Base-by-base conservation (phyloP, 2,329 filamentous ascomycete species). In the Calonectria pseudoreteaudii region DNA sequence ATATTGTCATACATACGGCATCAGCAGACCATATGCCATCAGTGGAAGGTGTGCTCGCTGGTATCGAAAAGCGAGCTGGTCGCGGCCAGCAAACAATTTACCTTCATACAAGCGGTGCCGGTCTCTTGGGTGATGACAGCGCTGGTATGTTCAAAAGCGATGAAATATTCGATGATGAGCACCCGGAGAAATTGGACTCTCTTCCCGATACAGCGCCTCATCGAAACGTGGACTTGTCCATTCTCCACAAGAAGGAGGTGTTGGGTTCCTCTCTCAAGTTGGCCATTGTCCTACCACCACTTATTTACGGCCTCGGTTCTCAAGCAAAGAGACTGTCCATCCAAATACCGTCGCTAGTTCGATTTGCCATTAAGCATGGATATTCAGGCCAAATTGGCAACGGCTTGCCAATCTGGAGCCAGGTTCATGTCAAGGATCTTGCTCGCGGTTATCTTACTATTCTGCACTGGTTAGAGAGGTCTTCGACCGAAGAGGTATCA, bases 1-100 rank as follows among this genome's bases (percentile, higher is more conserved):
- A 66, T 4, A 66, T 66, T 49, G 38, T 65, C 41, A 47, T 65
- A 10, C 60, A 65, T 18, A 65, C 60, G n/a, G 60, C 60, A 34
- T 47, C 60, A 10, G 60, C 38, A 18, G 60, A 65, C 41, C 60
- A 65, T 23, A 3, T 50, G 10, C 44, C 1, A 26, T 66, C 44
- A 23, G 64, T 50, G 4, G 44, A 36, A 66, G 44, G 44, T 36
- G 64, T 52, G 4, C 20, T 66, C 4, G 18, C 64, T n/a, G 64
- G 64, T 2, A 36, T 66, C 26, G 47, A 34, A 31, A 23, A 52
- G 41, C 44, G 64, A n/a, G 26, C 44, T 6, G 18, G 30, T 20
- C 14, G 16, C 2, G 64, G 64, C 4, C 26, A 38, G 26, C 10
- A 66, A 26, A 66, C 64, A 49, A 66, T 66, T 11, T 52, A 66